Percentiles rank a stretch among this genome's conserved stretches.
Evolutionary conservation across 495 filamentous ascomycete genomes (phyloP).

Genomic region (Hypoxylon rickii): DNA sequence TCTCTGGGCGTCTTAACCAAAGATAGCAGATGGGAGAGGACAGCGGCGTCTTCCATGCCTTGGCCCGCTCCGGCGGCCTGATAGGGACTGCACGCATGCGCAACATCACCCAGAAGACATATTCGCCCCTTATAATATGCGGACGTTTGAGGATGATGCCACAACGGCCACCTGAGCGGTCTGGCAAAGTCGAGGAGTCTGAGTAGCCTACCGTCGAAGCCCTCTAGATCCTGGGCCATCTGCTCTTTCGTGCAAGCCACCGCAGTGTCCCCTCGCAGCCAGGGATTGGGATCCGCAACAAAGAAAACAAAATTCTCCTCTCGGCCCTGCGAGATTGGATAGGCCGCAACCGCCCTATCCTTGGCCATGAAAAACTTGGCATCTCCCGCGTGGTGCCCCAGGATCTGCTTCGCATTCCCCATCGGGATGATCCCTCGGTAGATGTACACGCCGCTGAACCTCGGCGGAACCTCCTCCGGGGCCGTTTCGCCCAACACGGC

Average conservation of each 20-base stretch:
- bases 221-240: constrained; percentile 31
- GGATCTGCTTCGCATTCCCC: constrained; percentile 44
- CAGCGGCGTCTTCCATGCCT: constrained; percentile 63
- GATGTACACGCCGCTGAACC: constrained; percentile 38
- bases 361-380: constrained; percentile 58
- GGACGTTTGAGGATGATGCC: constrained; percentile 58
- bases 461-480: constrained; percentile 35
- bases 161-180: constrained; percentile 60
- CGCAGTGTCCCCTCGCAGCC: constrained; percentile 12
- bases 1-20: constrained; percentile 15
- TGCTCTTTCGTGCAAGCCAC: constrained; percentile 33
- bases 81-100: constrained; percentile 64
- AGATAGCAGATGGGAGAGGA: constrained; percentile 55
- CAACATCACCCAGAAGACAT: constrained; percentile 63
- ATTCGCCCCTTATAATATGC: constrained; percentile 56
- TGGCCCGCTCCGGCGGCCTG: constrained; percentile 66
- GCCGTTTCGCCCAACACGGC: constrained; percentile 49
- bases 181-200: constrained; percentile 39
- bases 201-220: constrained; percentile 30
- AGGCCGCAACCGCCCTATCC: constrained; percentile 57
- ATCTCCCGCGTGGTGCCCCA: constrained; percentile 61
- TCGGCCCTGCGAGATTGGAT: constrained; percentile 59
- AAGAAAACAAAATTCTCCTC: constrained; percentile 41
- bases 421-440: constrained; percentile 65
- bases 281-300: constrained; percentile 9